Base-by-base conservation (phyloP, 257 asterid species). In the Primulina eburnea region DNA sequence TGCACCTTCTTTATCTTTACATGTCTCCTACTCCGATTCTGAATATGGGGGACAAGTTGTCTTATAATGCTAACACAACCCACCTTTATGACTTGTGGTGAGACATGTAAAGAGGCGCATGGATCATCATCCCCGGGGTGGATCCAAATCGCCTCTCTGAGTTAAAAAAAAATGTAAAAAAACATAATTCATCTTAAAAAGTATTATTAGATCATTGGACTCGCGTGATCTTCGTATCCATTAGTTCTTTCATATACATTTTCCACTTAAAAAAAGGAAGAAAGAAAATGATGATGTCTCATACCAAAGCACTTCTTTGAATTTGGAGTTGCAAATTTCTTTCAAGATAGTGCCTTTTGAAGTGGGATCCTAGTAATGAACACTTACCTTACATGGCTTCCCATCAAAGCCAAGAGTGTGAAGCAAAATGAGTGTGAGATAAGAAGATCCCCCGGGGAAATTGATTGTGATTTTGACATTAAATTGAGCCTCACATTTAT, bases 381-480 rank as follows among this genome's bases (percentile, higher is more conserved):
- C 79, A 75, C 75, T 77, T 26, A 4, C 8, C 35, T 59, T 43
- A 16, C 12, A 68, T 65, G 38, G 55, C 61, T 60, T 26, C 61
- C 65, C 60, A 71, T 26, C 61, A 32, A 72, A 77, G 70, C 69
- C 67, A 47, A 35, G 47, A 66, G 77, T 74, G 53, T 68, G 62
- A 47, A 60, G 70, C 76, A 80, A 73, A 78, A 80, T 76, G 78
- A 80, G 84, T 78, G 76, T 17, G 35, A 63, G 70, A 57, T 62
- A 59, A 65, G 64, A 65, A 29, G 76, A 47, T 16, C 16, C 40
- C 68, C 29, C 4, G 0, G 34, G 24, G 66, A 69, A 68, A 58
- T 60, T 71, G 68, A 79, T 77, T 77, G 76, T 21, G 74, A 79
- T 30, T 68, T 83, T 76, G 83, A 82, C 83, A 76, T 72, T 61